A percentile compares a stretch with the other conserved stretches of the same genome.
Conservation (phyloP, 73 alveolate genomes). For the Durusdinium trenchii region DNA sequence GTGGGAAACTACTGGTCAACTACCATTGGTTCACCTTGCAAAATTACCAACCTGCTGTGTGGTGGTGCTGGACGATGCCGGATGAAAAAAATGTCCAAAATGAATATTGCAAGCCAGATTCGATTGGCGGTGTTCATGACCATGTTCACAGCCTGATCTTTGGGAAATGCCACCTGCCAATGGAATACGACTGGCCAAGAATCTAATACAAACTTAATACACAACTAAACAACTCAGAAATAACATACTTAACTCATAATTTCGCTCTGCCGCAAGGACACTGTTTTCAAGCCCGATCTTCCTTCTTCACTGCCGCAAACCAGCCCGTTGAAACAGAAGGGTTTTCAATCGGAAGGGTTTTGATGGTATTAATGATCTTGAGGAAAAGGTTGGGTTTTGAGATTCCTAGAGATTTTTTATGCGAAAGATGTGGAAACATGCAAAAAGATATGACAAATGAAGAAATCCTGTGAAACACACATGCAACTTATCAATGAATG, state of each 20-base stretch:
- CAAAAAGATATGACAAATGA: too few species aligned
- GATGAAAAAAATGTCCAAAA: too few species aligned
- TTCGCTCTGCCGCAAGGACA: background rate
- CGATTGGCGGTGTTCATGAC: conserved; percentile 58
- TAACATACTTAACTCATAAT: background rate
- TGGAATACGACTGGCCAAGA: background rate
- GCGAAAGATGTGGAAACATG: too few species aligned
- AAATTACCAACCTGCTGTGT: too few species aligned
- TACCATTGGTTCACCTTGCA: background rate
- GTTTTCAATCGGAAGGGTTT: background rate
- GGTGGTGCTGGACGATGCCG: too few species aligned
- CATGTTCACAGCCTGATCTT: conserved; percentile 70
- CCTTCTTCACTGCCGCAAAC: background rate
- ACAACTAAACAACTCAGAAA: too few species aligned
- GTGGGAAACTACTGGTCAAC: too few species aligned
- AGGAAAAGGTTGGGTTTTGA: too few species aligned
- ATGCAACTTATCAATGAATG: too few species aligned
- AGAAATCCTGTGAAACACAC: too few species aligned
- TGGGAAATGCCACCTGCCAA: conserved; percentile 36
- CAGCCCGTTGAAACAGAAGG: background rate
- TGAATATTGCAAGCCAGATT: background rate
- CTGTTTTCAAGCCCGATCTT: background rate
- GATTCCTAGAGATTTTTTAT: too few species aligned
- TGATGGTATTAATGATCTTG: background rate
- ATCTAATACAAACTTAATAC: too few species aligned